Evolutionary conservation across 495 filamentous ascomycete species (phyloP), one percentile per base, ranked within the genome.

Genomic region (Lineolata rhizophorae): DNA sequence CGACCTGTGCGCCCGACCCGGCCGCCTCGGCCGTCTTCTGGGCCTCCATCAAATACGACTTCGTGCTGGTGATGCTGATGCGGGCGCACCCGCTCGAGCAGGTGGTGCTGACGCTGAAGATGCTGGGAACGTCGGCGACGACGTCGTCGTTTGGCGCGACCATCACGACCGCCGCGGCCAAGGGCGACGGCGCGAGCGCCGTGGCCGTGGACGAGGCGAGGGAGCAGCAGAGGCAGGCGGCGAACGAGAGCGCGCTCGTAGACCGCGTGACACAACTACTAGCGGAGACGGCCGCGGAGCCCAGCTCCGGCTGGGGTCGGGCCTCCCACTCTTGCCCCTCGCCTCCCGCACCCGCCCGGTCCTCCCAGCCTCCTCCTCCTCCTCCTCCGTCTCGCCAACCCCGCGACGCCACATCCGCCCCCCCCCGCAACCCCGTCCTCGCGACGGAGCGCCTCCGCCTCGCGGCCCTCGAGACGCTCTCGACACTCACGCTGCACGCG

Each of bases 11-110:
- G 22, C 22, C 6, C 22, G 6, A 6, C n/a, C 22, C 22, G 6
- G 22, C 6, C 6, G 22, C 22, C 6, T 6, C 6, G n/a, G n/a
- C n/a, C n/a, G 6, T 25, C 22, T 70, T 78, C 42, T 81, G 75
- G 75, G 53, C 53, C 29, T 40, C 49, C 17, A 61, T 76, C 27
- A 58, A 67, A 11, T 61, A 63, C 31, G 66, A 70, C 14, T 76
- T 76, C 46, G 56, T 70, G 12, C 44, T 77, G 12, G 60, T 75
- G 46, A 65, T 75, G 54, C 52, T 79, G 14, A 64, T 64, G 32
- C 45, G 43, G 40, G 38, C 40, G 2, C 55, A 60, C 25, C 51
- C 61, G 1, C 46, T 74, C n/a, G 37, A 51, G 1, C 63, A 75
- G 26, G 65, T 78, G 29, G 53, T 55, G n/a, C 46, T 65, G 5